A percentile compares a stretch with the other conserved stretches of the same genome.
Evolutionary conservation across 2,329 filamentous ascomycete species (phyloP).

Genomic region (Aspergillus fumigatiaffinis): DNA sequence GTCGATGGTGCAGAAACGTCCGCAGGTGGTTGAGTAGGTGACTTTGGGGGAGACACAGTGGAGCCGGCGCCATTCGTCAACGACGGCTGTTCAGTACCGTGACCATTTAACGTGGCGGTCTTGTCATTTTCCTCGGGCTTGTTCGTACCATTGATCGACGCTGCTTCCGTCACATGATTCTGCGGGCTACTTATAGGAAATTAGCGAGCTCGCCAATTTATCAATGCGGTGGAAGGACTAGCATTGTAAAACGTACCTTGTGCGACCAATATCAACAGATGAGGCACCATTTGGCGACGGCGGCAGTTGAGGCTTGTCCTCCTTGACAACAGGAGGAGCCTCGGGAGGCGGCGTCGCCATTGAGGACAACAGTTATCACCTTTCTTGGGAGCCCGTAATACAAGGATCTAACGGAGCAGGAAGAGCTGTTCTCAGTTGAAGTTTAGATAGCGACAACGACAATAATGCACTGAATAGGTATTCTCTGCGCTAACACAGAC

Average conservation of each 20-base stretch:
- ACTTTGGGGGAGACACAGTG: slow-evolving; percentile 29
- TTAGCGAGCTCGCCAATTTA: slow-evolving; percentile 8
- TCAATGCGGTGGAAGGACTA: slow-evolving; percentile 4
- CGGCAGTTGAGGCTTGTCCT: slow-evolving; percentile 40
- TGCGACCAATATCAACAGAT: slow-evolving; percentile 22
- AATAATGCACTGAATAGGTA: slow-evolving; percentile 32
- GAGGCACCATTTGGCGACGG: slow-evolving; percentile 32
- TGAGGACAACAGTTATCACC: slow-evolving; percentile 19
- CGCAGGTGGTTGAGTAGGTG: slow-evolving; percentile 16
- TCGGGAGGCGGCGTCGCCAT: slow-evolving; percentile 45
- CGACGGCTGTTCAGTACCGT: slow-evolving; percentile 17
- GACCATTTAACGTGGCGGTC: slow-evolving; percentile 27
- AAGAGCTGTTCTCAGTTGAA: slow-evolving; percentile 18
- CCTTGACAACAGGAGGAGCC: slow-evolving; percentile 34
- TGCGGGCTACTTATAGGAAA: slow-evolving; percentile 15
- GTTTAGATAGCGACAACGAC: slow-evolving; percentile 22
- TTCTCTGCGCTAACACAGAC: slow-evolving; percentile 31
- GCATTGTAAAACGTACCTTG: slow-evolving; percentile 25
- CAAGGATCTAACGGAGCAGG: slow-evolving; percentile 21
- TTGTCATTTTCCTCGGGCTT: slow-evolving; percentile 13
- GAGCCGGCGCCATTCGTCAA: slow-evolving; percentile 26
- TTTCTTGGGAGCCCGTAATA: slow-evolving; percentile 22
- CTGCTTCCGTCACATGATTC: slow-evolving; percentile 20
- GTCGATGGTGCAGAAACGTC: slow-evolving; percentile 7
- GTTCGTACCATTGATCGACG: slow-evolving; percentile 12